These are phyloP conservation scores for Teratosphaeria zuluensis DNA, from an alignment of 2,329 filamentous ascomycete species.

Conservation along the genomic window DNA sequence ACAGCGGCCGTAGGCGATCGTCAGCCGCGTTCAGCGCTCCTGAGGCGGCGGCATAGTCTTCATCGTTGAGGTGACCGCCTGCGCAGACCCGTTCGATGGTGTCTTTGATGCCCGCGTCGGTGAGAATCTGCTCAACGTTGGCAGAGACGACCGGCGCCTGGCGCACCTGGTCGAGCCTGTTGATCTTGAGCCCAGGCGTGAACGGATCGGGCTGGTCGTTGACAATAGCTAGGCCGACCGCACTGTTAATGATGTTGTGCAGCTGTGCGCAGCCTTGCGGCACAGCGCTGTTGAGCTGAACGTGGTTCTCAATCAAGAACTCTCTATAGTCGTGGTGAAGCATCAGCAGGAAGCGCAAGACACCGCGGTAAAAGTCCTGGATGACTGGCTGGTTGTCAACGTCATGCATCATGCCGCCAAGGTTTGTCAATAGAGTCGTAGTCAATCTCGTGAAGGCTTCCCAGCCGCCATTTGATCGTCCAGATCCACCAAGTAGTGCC, in stretches of 20 bases:
- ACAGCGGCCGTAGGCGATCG: slow-evolving; percentile 31
- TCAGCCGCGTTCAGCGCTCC: slow-evolving; percentile 58
- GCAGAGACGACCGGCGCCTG: slow-evolving; percentile 56
- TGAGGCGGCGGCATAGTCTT: slow-evolving; percentile 65
- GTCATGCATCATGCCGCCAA: slow-evolving; percentile 71
- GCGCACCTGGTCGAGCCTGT: slow-evolving; percentile 64
- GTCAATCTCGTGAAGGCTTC: slow-evolving; percentile 58
- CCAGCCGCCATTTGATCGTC: slow-evolving; percentile 51
- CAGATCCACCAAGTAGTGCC: slow-evolving; percentile 51
- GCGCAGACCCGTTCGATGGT: slow-evolving; percentile 40
- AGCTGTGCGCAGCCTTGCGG: slow-evolving; percentile 78
- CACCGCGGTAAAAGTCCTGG: slow-evolving; percentile 76
- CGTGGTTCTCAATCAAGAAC: slow-evolving; percentile 80
- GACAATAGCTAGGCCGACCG: slow-evolving; percentile 58
- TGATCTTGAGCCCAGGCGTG: slow-evolving; percentile 63
- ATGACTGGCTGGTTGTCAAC: slow-evolving; percentile 58
- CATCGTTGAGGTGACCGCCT: slow-evolving; percentile 48
- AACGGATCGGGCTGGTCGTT: slow-evolving; percentile 63
- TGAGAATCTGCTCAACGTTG: slow-evolving; percentile 47
- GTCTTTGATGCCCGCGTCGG: slow-evolving; percentile 43
- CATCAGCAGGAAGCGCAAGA: slow-evolving; percentile 71
- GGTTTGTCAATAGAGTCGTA: slow-evolving; percentile 42
- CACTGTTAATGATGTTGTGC: slow-evolving; percentile 77
- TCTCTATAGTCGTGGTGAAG: slow-evolving; percentile 92
- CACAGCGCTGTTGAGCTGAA: slow-evolving; percentile 69